Conservation (phyloP, 495 filamentous ascomycete genomes). For the Aspergillus campestris region DNA sequence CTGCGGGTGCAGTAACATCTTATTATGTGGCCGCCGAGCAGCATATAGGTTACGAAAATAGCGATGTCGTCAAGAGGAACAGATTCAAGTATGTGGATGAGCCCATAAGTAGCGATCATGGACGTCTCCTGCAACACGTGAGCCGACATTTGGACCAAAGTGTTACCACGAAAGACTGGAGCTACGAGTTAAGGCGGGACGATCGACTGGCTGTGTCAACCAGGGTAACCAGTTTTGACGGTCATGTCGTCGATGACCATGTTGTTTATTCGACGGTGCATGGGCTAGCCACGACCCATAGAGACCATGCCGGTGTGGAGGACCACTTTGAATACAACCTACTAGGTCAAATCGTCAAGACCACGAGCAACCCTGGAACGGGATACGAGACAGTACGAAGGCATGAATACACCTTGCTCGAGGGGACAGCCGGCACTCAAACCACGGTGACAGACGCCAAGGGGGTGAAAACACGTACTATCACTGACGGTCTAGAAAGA, state of each 20-base stretch:
- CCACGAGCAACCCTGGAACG: not conserved
- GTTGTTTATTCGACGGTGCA: not conserved
- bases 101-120: not conserved
- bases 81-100: slow-evolving; percentile 1
- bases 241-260: not conserved
- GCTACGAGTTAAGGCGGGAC: too few relatives aligned
- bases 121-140: not conserved
- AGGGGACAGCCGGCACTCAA: not conserved
- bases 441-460: slow-evolving; percentile 2
- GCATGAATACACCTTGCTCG: not conserved
- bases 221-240: not conserved
- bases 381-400: not conserved
- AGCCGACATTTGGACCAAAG: not conserved
- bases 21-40: not conserved
- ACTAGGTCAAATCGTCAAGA: not conserved
- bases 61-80: not conserved
- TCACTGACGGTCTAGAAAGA: slow-evolving; percentile 1
- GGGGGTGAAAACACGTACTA: slow-evolving; percentile 1
- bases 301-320: not conserved
- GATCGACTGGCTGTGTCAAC: too few relatives aligned
- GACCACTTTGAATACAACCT: not conserved
- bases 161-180: not conserved
- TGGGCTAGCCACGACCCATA: not conserved
- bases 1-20: not conserved
- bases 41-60: not conserved